Evolutionary conservation across 768 basidiomycete species (phyloP).

Genomic region (Pleurotus tuber-regium): DNA sequence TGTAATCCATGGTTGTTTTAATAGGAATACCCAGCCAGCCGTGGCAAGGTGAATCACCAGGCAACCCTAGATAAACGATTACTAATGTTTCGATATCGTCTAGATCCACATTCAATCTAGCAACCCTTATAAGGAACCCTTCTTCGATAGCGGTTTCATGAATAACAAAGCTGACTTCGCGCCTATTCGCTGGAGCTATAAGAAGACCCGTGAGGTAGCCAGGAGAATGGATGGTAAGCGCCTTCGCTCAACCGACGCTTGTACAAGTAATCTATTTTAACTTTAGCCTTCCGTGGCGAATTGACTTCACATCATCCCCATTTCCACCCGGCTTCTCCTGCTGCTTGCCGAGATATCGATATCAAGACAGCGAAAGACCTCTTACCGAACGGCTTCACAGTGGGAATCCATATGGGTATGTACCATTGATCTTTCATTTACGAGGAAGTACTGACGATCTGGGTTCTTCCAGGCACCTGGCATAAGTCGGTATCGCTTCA

Average conservation of each 20-base stretch:
- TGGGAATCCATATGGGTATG: slow-evolving; percentile 70
- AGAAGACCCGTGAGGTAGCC: slow-evolving; percentile 71
- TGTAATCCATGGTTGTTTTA: too few species aligned
- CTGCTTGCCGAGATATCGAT: slow-evolving; percentile 60
- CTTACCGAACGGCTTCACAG: slow-evolving; percentile 57
- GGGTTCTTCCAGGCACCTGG: slow-evolving; percentile 41
- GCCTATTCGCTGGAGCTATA: slow-evolving; percentile 75
- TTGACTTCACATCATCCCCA: slow-evolving; percentile 70
- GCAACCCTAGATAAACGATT: too few species aligned
- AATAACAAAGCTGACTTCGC: slow-evolving; percentile 77
- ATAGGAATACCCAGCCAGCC: slow-evolving; percentile 69
- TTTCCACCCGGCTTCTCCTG: slow-evolving; percentile 69
- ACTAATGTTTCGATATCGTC: not conserved
- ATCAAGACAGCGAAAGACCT: slow-evolving; percentile 64
- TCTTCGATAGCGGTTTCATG: slow-evolving; percentile 77
- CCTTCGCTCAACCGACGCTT: not conserved
- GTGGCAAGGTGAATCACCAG: slow-evolving; percentile 52
- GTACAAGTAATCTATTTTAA: not conserved
- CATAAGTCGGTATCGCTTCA: slow-evolving; percentile 32
- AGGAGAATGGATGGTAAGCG: slow-evolving; percentile 64
- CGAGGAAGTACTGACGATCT: not conserved
- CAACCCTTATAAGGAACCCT: slow-evolving; percentile 61
- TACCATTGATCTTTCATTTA: slow-evolving; percentile 2
- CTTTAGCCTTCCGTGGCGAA: slow-evolving; percentile 65
- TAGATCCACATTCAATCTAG: slow-evolving; percentile 62